A percentile compares a stretch with the other conserved stretches of the same genome.
Evolutionary conservation across 2,329 filamentous ascomycete genomes (phyloP).

Genomic region (Nemania sp.): DNA sequence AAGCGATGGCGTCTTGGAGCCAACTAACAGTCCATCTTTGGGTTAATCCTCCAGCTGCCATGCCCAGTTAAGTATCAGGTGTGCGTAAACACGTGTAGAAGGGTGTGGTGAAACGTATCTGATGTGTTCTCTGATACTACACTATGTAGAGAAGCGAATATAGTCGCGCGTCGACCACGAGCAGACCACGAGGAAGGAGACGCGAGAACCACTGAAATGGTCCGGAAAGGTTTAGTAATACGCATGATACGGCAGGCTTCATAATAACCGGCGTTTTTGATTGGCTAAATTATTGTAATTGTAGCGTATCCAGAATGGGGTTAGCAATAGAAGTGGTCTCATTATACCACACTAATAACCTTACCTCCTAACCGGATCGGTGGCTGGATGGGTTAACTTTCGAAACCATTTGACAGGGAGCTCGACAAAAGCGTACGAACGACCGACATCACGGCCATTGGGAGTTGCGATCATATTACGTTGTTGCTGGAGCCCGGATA

Average conservation of each 20-base stretch:
- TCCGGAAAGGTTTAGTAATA: neutral
- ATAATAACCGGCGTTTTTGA: neutral
- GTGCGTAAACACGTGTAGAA: neutral
- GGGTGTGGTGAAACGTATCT: constrained; percentile 20
- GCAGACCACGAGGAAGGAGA: neutral
- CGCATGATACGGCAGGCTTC: neutral
- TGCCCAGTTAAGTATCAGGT: constrained; percentile 6
- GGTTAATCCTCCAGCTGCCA: neutral
- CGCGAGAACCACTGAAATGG: neutral
- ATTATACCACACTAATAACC: constrained; percentile 10
- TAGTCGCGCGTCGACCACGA: neutral
- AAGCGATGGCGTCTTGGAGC: constrained; percentile 9
- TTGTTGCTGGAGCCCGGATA: neutral
- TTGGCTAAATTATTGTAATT: constrained; percentile 16
- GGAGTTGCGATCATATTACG: neutral
- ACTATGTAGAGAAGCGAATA: neutral
- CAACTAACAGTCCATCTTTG: constrained; percentile 4
- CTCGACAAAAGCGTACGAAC: neutral
- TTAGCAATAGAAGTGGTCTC: constrained; percentile 25
- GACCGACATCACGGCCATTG: neutral
- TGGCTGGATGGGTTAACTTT: constrained; percentile 4
- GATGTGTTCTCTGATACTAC: constrained; percentile 11
- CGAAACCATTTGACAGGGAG: neutral
- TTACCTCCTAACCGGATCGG: constrained; percentile 15
- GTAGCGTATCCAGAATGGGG: constrained; percentile 11